Evolutionary conservation across 352 stramenopile species (phyloP).

Genomic region (Pythium brassicae): DNA sequence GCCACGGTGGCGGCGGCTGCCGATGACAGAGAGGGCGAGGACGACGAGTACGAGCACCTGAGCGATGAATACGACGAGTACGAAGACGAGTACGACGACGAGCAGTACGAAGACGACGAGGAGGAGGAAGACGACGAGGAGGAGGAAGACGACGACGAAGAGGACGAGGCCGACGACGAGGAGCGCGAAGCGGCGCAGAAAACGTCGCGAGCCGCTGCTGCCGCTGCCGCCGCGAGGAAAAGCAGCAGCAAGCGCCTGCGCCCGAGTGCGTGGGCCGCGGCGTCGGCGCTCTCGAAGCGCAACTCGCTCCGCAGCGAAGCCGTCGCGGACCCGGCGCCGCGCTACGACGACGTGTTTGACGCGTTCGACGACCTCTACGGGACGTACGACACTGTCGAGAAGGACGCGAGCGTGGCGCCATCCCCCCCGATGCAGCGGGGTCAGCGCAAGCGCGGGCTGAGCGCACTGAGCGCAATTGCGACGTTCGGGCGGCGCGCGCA

Average conservation of each 20-base stretch:
- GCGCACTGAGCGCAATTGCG: constrained; percentile 26
- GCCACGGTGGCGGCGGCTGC: too few species aligned
- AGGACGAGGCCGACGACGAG: neutral
- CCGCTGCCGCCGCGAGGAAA: constrained; percentile 1
- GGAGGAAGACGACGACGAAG: constrained; percentile 9
- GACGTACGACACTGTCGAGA: constrained; percentile 7
- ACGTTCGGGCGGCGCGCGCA: constrained; percentile 32
- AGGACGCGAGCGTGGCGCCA: neutral
- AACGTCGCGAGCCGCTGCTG: neutral
- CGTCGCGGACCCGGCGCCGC: constrained; percentile 12
- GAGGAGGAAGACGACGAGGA: constrained; percentile 24
- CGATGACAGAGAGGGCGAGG: constrained; percentile 14
- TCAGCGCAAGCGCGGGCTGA: constrained; percentile 12
- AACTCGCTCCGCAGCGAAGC: constrained; percentile 17
- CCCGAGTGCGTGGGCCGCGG: neutral
- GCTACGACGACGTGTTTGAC: constrained; percentile 52
- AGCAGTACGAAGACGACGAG: constrained; percentile 16
- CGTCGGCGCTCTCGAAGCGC: constrained; percentile 8
- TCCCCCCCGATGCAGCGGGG: constrained; percentile 10
- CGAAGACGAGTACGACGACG: constrained; percentile 29
- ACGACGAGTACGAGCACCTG: constrained; percentile 23
- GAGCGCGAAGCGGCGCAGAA: neutral
- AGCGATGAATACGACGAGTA: constrained; percentile 24
- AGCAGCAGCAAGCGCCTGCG: constrained; percentile 1
- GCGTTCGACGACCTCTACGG: constrained; percentile 57